Conservation (phyloP, 2,329 filamentous ascomycete genomes). For the Xylariales sp. region DNA sequence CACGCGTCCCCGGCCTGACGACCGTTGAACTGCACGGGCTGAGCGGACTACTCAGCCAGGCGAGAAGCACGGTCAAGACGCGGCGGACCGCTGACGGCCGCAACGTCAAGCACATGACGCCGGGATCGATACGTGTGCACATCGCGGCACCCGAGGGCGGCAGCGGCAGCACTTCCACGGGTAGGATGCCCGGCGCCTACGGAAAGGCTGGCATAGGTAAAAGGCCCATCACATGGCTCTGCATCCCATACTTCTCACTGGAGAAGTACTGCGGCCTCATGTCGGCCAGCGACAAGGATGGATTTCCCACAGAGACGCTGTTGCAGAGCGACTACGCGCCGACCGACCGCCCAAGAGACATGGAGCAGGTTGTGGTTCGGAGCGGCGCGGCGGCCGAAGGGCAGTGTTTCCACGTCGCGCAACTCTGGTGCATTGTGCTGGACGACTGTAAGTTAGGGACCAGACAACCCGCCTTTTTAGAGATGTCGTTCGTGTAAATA, state of each 20-base stretch:
- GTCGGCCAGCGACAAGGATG: not conserved
- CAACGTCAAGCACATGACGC: conserved; percentile 37
- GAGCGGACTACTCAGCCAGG: conserved; percentile 29
- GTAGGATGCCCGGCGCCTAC: no score
- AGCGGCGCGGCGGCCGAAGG: conserved; percentile 9
- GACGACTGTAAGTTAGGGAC: conserved; percentile 18
- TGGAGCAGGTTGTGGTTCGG: conserved; percentile 16
- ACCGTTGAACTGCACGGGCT: conserved; percentile 28
- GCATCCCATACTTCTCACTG: conserved; percentile 43
- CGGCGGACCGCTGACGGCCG: conserved; percentile 30
- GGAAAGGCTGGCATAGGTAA: no score
- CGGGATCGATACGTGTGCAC: conserved; percentile 30
- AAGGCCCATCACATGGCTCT: conserved; percentile 33
- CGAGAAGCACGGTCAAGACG: conserved; percentile 30
- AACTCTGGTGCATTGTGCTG: conserved; percentile 21
- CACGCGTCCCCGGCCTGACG: conserved; percentile 26
- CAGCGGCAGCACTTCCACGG: conserved; percentile 10
- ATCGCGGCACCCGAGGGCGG: conserved; percentile 18
- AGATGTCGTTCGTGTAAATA: no score
- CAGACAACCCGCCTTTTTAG: no score
- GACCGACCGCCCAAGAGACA: conserved; percentile 3
- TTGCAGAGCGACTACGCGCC: conserved; percentile 15
- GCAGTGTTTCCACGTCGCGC: conserved; percentile 16
- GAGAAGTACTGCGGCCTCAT: conserved; percentile 19
- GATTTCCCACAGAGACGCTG: conserved; percentile 16